These are phyloP conservation scores for Geotrichum europaeum DNA, from an alignment of 1,139 yeast genomes.

Conservation along the genomic window DNA sequence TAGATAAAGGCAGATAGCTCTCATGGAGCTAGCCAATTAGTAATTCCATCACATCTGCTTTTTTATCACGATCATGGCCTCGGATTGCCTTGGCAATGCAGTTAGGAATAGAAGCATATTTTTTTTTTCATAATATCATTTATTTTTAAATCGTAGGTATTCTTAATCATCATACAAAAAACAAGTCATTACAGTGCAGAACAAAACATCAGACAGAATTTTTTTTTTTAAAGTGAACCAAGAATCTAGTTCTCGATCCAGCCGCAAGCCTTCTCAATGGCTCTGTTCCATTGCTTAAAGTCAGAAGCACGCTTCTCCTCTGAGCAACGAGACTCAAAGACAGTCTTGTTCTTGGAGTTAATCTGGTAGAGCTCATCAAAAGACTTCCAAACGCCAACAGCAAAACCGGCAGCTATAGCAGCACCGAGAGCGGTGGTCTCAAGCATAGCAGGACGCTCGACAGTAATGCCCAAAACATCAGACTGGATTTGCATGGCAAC, in stretches of 20 bases:
- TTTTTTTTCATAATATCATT: background rate
- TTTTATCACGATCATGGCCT: too few species aligned
- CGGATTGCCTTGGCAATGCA: background rate
- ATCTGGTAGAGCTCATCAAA: conserved; percentile 54
- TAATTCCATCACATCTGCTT: too few species aligned
- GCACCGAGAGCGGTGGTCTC: conserved; percentile 97
- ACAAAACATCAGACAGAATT: background rate
- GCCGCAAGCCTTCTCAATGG: conserved; percentile 67
- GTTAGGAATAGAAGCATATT: too few species aligned
- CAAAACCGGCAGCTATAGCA: conserved; percentile 90
- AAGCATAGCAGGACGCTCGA: conserved; percentile 70
- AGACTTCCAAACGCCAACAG: conserved; percentile 70
- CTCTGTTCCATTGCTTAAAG: conserved; percentile 79
- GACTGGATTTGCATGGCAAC: conserved; percentile 94
- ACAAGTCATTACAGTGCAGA: background rate
- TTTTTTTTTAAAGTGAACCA: background rate
- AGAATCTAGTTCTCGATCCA: conserved; percentile 45
- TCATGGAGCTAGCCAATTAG: too few species aligned
- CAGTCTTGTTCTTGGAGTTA: conserved; percentile 37
- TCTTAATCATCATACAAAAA: background rate
- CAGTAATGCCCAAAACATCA: conserved; percentile 78
- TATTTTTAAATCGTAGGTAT: background rate
- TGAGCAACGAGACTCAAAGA: conserved; percentile 55
- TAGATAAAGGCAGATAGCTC: too few species aligned
- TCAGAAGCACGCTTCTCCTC: conserved; percentile 55